phyloP scores from a whole-genome alignment of 2,329 filamentous ascomycete genomes.

The Colletotrichum sp. region DNA sequence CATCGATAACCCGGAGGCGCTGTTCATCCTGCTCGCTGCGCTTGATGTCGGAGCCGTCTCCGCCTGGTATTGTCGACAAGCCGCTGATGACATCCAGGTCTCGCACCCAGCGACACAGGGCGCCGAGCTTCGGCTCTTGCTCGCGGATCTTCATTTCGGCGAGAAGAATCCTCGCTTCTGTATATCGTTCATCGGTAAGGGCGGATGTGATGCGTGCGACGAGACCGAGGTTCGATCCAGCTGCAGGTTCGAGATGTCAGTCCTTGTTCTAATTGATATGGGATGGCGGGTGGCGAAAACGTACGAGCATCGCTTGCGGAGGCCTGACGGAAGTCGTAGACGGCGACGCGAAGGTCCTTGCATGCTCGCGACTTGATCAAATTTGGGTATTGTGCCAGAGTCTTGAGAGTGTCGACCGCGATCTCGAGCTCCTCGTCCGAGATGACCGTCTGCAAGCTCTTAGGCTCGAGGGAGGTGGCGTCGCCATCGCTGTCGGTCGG shows the following conservation, averaged over 20 bases:
- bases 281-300: background rate
- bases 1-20: slow-evolving; percentile 66
- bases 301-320: slow-evolving; percentile 65
- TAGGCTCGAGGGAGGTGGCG: slow-evolving; percentile 44
- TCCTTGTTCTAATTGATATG: background rate
- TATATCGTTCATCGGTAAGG: slow-evolving; percentile 68
- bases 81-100: slow-evolving; percentile 74
- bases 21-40: slow-evolving; percentile 56
- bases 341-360: slow-evolving; percentile 68
- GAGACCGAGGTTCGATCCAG: slow-evolving; percentile 52
- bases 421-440: slow-evolving; percentile 71
- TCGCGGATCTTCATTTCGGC: slow-evolving; percentile 73
- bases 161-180: slow-evolving; percentile 68
- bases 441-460: slow-evolving; percentile 57
- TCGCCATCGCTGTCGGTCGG: slow-evolving; percentile 30
- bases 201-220: slow-evolving; percentile 71
- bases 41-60: slow-evolving; percentile 31
- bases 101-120: slow-evolving; percentile 74
- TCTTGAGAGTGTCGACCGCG: slow-evolving; percentile 66
- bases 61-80: slow-evolving; percentile 59
- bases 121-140: slow-evolving; percentile 70
- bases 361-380: slow-evolving; percentile 73
- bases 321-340: slow-evolving; percentile 72
- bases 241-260: background rate
- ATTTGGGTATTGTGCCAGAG: slow-evolving; percentile 61